Base-by-base conservation (phyloP, 257 asterid species). In the Misopates orontium region DNA sequence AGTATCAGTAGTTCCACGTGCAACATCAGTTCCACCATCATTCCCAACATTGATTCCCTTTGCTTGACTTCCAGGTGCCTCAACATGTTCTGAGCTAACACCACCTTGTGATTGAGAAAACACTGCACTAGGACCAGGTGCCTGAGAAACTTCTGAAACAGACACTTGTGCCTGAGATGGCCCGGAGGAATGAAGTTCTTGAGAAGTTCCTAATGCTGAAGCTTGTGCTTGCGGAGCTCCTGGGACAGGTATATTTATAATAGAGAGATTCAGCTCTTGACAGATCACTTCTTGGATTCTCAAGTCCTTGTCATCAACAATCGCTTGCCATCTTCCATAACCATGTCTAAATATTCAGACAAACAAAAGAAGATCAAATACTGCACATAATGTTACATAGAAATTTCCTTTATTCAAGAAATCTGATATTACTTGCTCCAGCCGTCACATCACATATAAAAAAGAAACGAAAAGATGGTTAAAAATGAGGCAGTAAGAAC, bases 271-370 rank as follows among this genome's bases (percentile, higher is more conserved):
- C 72, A 86, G 82, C 85, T 90, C 97, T 79, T 83, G 90, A 77
- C 96, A 94, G 64, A 94, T 90, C 70, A 84, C 74, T 79, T 90
- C 97, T 74, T 90, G 97, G 66, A 94, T 69, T 71, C 75, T 85
- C 80, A 93, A 66, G 65, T 83, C 95, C 87, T 83, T 94, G 80
- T 94, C 99, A 68, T 94, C 99, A 60, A 88, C 85, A 72, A 94
- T 83, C 50, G 97, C 84, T 85, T 94, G 99, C 99, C 99, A 94
- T 86, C 95, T 88, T 70, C 97, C 99, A 69, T 90, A 94, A 56
- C 99, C 99, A 82, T 94, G 99, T 73, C 99, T 90, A 69, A 62
- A 76, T 47, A 68, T 71, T 73, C 71, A 71, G 54, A 70, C 39
- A 67, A 49, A 56, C 42, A 57, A 54, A 75, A 76, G 45, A 25